Percentiles rank a stretch among this genome's conserved stretches.
Evolutionary conservation across 805 yeast species (phyloP).

Genomic region (Brettanomyces sp.): DNA sequence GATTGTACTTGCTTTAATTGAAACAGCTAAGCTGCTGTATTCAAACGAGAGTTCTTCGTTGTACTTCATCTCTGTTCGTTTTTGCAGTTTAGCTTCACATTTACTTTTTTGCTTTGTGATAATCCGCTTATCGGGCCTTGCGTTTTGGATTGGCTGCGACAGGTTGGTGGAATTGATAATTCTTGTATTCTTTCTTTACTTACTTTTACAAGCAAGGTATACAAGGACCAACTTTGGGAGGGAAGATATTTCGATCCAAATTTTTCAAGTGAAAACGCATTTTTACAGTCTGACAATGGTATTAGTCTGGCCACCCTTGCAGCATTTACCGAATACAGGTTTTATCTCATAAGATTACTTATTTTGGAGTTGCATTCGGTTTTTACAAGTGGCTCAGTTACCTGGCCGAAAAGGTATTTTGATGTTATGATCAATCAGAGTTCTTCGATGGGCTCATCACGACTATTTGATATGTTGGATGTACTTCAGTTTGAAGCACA

Average conservation of each 20-base stretch:
- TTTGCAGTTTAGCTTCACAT: conserved; percentile 52
- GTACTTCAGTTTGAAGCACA: conserved; percentile 48
- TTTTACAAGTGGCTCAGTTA: conserved; percentile 34
- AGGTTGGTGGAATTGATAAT: conserved; percentile 16
- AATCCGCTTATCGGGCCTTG: conserved; percentile 44
- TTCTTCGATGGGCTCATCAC: conserved; percentile 52
- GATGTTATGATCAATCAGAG: conserved; percentile 41
- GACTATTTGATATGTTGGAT: conserved; percentile 62
- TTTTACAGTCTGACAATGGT: conserved; percentile 8
- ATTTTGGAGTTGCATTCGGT: conserved; percentile 65
- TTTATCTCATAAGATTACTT: conserved; percentile 51
- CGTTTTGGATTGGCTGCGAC: conserved; percentile 44
- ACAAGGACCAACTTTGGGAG: conserved; percentile 47
- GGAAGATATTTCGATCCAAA: conserved; percentile 35
- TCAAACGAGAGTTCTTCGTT: no score
- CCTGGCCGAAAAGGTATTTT: conserved; percentile 44
- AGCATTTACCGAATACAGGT: conserved; percentile 53
- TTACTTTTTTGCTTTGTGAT: conserved; percentile 50
- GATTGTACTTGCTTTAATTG: conserved; percentile 39
- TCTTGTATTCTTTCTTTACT: conserved; percentile 45
- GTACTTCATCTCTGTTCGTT: conserved; percentile 42
- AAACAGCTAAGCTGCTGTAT: conserved; percentile 32
- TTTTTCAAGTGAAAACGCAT: conserved; percentile 24
- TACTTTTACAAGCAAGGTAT: conserved; percentile 44
- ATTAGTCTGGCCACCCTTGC: conserved; percentile 44